These are phyloP conservation scores for Luffa acutangula DNA, from an alignment of 306 rosid species.

Conservation along the genomic window DNA sequence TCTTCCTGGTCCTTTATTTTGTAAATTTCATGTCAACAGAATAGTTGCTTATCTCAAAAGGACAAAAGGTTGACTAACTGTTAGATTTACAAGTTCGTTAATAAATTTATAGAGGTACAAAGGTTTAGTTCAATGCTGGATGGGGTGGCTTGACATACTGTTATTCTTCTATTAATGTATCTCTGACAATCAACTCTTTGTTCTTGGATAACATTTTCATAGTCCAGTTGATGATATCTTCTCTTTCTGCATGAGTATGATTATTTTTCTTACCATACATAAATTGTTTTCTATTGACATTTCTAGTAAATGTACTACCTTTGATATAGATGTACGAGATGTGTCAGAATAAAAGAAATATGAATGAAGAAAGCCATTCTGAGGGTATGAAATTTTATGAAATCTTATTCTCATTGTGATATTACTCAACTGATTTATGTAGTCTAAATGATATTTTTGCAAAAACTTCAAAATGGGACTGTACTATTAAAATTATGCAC, in stretches of 20 bases:
- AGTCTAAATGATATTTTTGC: neutral
- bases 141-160: neutral
- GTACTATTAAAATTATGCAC: neutral
- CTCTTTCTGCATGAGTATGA: neutral
- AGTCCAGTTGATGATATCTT: neutral
- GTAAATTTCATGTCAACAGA: neutral
- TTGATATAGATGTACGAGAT: slow-evolving; percentile 30
- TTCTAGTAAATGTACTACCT: neutral
- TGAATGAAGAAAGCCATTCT: slow-evolving; percentile 31
- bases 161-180: neutral
- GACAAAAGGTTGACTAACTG: neutral
- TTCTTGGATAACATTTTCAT: neutral
- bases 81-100: neutral
- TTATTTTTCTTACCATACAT: neutral
- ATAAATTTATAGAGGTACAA: neutral
- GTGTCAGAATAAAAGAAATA: slow-evolving; percentile 26
- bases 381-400: slow-evolving; percentile 33
- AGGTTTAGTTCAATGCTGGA: neutral
- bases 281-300: neutral
- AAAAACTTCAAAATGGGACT: neutral
- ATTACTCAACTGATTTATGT: neutral
- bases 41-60: neutral
- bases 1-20: neutral
- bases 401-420: slow-evolving; percentile 1
- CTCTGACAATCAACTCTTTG: neutral